Base-by-base conservation (phyloP, 2,329 filamentous ascomycete species). In the Ampelomyces quisqualis region DNA sequence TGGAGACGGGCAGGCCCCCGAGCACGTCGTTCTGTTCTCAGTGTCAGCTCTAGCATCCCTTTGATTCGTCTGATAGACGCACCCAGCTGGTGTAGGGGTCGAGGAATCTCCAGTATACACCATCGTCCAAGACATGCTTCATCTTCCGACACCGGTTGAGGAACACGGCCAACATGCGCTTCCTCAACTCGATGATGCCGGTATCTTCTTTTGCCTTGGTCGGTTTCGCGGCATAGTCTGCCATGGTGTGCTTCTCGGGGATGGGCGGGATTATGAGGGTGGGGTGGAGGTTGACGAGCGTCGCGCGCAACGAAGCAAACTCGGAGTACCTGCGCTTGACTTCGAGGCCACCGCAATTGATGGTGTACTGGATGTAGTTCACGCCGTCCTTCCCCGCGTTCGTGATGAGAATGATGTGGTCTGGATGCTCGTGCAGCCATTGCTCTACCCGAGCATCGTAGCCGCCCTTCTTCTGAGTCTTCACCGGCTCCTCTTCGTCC, bases 41-140 rank as follows among this genome's bases (percentile, higher is more conserved):
- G 39, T 24, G 24, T 53, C 32, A 57, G 47, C 13, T 29, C 3
- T 2, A 4, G 7, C 1, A 13, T n/a, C n/a, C n/a, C n/a, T n/a
- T n/a, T n/a, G n/a, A n/a, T n/a, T n/a, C n/a, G 7, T 20, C 17
- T 10, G 2, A n/a, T 8, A 18, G n/a, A 2, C 75, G 45, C 81
- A 95, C 90, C 93, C 93, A 98, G 80, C 93, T 97, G 17, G 91
- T 90, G 66, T 98, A 97, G 8, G 94, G 93, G 65, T 98, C 93
- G 22, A 98, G 77, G 64, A 98, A 98, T 54, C 90, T 85, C 90
- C 91, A 96, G 83, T 90, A 95, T 18, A 98, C 90, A 2, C 91
- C 91, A 62, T 98, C 93, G 45, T 90, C 87, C 38, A 89, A 80
- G 19, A 98, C 84, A 43, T 91, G 85, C 58, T 91, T 87, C 91